Evolutionary conservation across 768 basidiomycete genomes (phyloP).

Genomic region (Phaeolepiota aurea): DNA sequence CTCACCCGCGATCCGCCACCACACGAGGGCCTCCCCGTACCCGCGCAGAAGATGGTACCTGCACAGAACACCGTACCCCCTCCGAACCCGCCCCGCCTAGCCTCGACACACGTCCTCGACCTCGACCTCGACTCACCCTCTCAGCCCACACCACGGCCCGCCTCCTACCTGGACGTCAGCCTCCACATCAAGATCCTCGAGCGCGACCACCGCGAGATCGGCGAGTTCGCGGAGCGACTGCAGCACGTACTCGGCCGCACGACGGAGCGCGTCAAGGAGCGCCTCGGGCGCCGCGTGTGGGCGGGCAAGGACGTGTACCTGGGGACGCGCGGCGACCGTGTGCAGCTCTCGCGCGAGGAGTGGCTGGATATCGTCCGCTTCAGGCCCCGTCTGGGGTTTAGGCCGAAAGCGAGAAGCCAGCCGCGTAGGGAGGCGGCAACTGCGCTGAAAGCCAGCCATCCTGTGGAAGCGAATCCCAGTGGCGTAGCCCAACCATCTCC

Average conservation of each 20-base stretch:
- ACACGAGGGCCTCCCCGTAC: too few species aligned
- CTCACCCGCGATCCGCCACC: too few species aligned
- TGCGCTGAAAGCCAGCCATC: background rate
- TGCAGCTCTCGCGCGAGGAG: conserved; percentile 26
- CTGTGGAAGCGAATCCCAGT: background rate
- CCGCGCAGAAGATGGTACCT: too few species aligned
- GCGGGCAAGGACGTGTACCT: conserved; percentile 48
- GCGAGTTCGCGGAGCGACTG: conserved; percentile 32
- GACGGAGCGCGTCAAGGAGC: conserved; percentile 60
- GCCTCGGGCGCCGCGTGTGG: conserved; percentile 76
- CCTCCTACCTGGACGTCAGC: conserved; percentile 39
- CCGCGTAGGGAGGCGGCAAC: background rate
- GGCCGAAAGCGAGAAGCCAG: background rate
- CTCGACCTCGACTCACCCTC: conserved; percentile 17
- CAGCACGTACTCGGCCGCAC: conserved; percentile 38
- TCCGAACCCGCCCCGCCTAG: too few species aligned
- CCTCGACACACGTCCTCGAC: conserved; percentile 19
- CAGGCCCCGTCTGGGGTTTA: conserved; percentile 13
- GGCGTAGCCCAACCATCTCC: background rate
- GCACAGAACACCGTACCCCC: too few species aligned
- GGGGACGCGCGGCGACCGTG: conserved; percentile 14
- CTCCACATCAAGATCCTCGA: conserved; percentile 50
- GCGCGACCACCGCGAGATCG: conserved; percentile 45
- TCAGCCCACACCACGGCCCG: conserved; percentile 2
- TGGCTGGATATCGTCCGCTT: conserved; percentile 51